Evolutionary conservation across 2,329 filamentous ascomycete species (phyloP).

Genomic region (Fusarium domesticum): DNA sequence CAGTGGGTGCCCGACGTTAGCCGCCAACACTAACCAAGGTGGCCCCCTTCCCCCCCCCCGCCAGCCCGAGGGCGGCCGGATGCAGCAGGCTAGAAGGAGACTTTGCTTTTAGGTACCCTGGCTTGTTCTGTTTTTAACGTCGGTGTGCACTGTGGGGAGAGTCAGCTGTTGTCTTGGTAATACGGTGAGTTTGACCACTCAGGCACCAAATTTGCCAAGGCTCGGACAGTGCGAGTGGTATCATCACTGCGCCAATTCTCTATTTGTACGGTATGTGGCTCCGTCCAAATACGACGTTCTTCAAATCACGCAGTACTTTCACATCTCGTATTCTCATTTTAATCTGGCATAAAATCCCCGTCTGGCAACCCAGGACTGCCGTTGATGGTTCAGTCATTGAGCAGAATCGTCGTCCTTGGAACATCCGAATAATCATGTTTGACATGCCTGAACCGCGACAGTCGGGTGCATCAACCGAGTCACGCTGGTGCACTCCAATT

Average conservation of each 20-base stretch:
- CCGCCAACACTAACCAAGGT: too few species aligned
- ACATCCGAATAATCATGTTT: too few species aligned
- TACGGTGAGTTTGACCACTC: neutral
- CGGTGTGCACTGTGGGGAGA: slow-evolving; percentile 2
- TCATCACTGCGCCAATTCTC: neutral
- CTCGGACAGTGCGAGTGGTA: neutral
- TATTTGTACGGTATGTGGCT: neutral
- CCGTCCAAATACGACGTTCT: neutral
- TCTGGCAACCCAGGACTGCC: neutral
- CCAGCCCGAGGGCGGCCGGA: slow-evolving; percentile 15
- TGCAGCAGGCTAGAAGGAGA: slow-evolving; percentile 19
- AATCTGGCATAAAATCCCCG: neutral
- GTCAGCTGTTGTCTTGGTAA: slow-evolving; percentile 3
- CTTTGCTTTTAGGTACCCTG: slow-evolving; percentile 2
- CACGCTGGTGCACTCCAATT: too few species aligned
- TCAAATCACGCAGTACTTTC: neutral
- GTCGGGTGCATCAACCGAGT: too few species aligned
- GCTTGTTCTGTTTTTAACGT: too few species aligned
- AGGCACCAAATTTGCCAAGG: neutral
- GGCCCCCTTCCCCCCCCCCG: too few species aligned
- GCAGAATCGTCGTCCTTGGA: too few species aligned
- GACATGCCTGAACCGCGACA: too few species aligned
- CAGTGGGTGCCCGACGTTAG: too few species aligned
- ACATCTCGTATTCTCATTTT: neutral
- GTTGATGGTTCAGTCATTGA: neutral